Evolutionary conservation across 73 alveolate species (phyloP), one percentile per base, ranked within the genome.

Genomic region (Paramecium pentaurelia): DNA sequence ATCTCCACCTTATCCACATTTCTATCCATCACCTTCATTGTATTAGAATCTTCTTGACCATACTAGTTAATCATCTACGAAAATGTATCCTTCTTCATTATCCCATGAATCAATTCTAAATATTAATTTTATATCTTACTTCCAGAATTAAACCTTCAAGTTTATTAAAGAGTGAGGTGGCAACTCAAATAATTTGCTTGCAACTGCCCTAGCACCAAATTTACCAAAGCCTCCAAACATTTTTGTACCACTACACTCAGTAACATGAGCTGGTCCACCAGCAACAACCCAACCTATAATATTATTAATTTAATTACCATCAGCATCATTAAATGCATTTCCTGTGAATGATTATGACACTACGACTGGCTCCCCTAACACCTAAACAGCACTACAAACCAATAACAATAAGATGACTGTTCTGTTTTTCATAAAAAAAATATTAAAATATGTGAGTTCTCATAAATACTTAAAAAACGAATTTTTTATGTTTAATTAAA

Each of bases 41-140:
- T 14, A 3, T 11, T 22, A 6, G 12, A 45, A 80, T 4, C 6
- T 45, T 47, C 75, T 45, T 4, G 28, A 20, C 91, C 91, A 80
- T 5, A 47, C 91, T 0, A 45, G n/a, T 22, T 25, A 25, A 25
- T 49, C 91, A 49, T 80, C 91, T 5, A 80, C 71, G 6, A 10
- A 45, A 8, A 80, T 42, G 54, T 11, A 27, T 25, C 20, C 47
- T 22, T 22, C 25, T 80, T 80, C 91, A 80, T 45, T 45, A 18
- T 80, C 91, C 91, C 91, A 80, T 22, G 91, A 80, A 47, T 80
- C 91, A 44, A 80, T 80, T 25, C 75, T 80, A 49, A 12, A 36
- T 22, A 34, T 36, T 20, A 20, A 28, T 27, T 20, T 1, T 22
- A 9, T 11, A 20, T 12, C 28, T 12, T 80, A 80, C 91, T 80